A percentile compares a stretch with the other conserved stretches of the same genome.
Conservation (phyloP, 495 filamentous ascomycete species). For the Staphylotrichum tortipilum region DNA sequence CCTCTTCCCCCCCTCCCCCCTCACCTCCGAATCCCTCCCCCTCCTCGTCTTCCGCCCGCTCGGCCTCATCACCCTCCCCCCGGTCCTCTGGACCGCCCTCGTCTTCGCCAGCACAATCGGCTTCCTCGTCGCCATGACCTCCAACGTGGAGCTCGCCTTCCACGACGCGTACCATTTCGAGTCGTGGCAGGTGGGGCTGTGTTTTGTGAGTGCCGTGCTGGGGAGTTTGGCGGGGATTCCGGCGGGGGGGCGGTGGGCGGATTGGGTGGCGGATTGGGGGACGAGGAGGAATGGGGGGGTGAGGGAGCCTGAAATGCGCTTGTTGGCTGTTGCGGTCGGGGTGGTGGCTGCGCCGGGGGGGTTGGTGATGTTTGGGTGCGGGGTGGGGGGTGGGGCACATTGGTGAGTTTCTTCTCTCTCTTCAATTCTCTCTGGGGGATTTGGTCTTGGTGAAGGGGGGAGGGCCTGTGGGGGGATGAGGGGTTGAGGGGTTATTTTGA, state of each 20-base stretch:
- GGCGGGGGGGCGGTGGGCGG: constrained; percentile 43
- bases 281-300: constrained; percentile 45
- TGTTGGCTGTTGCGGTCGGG: constrained; percentile 38
- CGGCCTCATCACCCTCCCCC: constrained; percentile 38
- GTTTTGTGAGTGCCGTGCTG: constrained; percentile 41
- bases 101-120: constrained; percentile 45
- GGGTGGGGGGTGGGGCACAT: constrained; percentile 40
- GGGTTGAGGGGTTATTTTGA: too few relatives aligned
- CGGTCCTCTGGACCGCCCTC: constrained; percentile 43
- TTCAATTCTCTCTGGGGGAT: too few relatives aligned
- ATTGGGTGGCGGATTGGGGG: constrained; percentile 42
- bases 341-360: constrained; percentile 38
- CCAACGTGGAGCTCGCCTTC: constrained; percentile 44
- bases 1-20: constrained; percentile 26
- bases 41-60: constrained; percentile 42
- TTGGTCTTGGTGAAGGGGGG: too few relatives aligned
- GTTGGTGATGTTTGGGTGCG: constrained; percentile 44
- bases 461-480: too few relatives aligned
- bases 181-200: constrained; percentile 43
- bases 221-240: constrained; percentile 41
- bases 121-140: constrained; percentile 45
- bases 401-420: too few relatives aligned
- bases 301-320: constrained; percentile 48
- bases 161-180: constrained; percentile 35
- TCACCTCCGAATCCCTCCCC: constrained; percentile 38